Evolutionary conservation across 495 filamentous ascomycete species (phyloP), one percentile per base, ranked within the genome.

Genomic region (Xylaria grammica): DNA sequence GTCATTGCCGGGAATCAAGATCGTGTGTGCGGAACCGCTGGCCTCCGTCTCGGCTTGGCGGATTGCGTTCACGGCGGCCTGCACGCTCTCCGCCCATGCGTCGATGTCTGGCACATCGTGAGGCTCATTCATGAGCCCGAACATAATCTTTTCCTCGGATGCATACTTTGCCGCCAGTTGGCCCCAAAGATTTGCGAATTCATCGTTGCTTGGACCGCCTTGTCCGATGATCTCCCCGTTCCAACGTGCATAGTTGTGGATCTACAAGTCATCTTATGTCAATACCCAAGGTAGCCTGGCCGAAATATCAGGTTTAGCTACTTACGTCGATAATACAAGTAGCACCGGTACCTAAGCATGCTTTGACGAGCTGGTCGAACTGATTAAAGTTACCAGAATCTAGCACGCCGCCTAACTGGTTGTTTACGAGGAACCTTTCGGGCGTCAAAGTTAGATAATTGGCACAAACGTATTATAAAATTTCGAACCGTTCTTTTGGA

Each of bases 231-330:
- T 83, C 30, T 70, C 53, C 6, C 81, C 83, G 68, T 88, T 81
- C 81, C 83, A 87, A 34, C 85, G 77, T 0, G 84, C 85, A 69
- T 88, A 86, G 72, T 86, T 87, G 73, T 87, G 84, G 52, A 81
- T 65, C 68, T 70, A 42, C 17, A 15, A 29, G 2, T 27, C 15
- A 26, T 20, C 51, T 5, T 48, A 17, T 27, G 40, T 66, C 27
- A 62, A 30, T 26, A 58, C 8, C 15, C 11, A 11, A 1, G 17
- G 26, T 22, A 13, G 6, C 3, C 19, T 56, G 5, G n/a, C n/a
- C 20, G 1, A 22, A 34, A 22, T 2, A 1, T 26, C 26, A 4
- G 24, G 36, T n/a, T 11, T 11, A 0, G 7, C 11, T 27, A 72
- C 73, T 66, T 42, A 82, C 75, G 69, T 88, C 85, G 56, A 88